phyloP scores from a whole-genome alignment of 2,329 filamentous ascomycete genomes.

The Ceratocystiopsis brevicomis region DNA sequence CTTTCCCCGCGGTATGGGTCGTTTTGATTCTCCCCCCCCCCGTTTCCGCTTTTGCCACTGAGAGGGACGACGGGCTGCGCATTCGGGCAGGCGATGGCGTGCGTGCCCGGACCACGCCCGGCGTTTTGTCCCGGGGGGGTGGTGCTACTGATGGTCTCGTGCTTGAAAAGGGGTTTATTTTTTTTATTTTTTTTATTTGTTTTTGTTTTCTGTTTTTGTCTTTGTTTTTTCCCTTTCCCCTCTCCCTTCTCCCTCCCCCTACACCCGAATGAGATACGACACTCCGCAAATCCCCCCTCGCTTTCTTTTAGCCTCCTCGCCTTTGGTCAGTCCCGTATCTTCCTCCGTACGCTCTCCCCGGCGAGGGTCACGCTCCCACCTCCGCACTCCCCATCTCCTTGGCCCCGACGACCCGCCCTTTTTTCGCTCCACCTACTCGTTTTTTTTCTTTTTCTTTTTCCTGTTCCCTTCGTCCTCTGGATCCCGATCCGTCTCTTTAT shows the following conservation, averaged over 20 bases:
- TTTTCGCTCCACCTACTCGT: background rate
- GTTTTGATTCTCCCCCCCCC: no score
- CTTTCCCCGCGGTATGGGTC: no score
- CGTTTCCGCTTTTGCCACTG: no score
- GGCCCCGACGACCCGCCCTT: conserved; percentile 1
- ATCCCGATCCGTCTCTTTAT: no score
- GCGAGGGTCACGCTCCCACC: background rate
- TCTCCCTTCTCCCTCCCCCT: background rate
- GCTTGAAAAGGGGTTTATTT: no score
- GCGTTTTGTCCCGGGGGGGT: no score
- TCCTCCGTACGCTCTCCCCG: no score
- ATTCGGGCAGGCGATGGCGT: no score
- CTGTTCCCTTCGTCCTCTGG: background rate
- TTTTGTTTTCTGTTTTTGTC: background rate
- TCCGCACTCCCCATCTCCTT: background rate
- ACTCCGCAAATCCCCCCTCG: background rate
- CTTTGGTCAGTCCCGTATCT: conserved; percentile 1
- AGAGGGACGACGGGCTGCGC: no score
- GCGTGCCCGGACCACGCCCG: no score
- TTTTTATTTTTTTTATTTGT: background rate
- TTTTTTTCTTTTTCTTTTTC: conserved; percentile 1
- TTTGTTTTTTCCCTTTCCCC: background rate
- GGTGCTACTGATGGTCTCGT: no score
- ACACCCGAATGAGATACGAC: background rate
- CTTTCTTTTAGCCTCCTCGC: background rate